Conservation (phyloP, 1,139 yeast genomes). For the Blastobotrys illinoisensis region DNA sequence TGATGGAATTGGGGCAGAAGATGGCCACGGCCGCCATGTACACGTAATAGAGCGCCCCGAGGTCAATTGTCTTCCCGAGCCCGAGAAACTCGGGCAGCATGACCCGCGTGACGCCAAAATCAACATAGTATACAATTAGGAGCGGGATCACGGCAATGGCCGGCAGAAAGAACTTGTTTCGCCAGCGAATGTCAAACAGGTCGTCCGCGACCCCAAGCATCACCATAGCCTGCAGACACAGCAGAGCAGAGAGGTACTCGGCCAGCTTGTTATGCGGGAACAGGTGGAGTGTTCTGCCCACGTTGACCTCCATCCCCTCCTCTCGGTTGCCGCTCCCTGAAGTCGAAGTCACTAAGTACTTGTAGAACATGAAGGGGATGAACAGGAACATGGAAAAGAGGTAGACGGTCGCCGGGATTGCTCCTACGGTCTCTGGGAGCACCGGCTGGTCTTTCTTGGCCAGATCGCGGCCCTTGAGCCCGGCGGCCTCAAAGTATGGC, state of each 20-base stretch:
- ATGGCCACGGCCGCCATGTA: slow-evolving; percentile 92
- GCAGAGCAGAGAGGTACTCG: slow-evolving; percentile 75
- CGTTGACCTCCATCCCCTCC: slow-evolving; percentile 27
- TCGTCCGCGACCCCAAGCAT: slow-evolving; percentile 91
- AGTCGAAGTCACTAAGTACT: slow-evolving; percentile 59
- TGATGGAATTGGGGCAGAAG: slow-evolving; percentile 95
- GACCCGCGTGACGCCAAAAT: slow-evolving; percentile 89
- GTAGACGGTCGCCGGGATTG: slow-evolving; percentile 76
- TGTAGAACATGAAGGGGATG: slow-evolving; percentile 85
- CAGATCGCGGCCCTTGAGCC: slow-evolving; percentile 78
- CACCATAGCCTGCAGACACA: slow-evolving; percentile 79
- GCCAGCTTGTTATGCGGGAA: slow-evolving; percentile 86
- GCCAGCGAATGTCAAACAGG: slow-evolving; percentile 91
- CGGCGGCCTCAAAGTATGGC: slow-evolving; percentile 64
- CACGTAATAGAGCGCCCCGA: slow-evolving; percentile 71
- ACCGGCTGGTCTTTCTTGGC: slow-evolving; percentile 66
- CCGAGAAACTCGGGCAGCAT: slow-evolving; percentile 68
- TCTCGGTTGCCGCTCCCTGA: slow-evolving; percentile 54
- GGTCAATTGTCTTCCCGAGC: slow-evolving; percentile 49
- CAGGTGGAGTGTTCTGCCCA: slow-evolving; percentile 23
- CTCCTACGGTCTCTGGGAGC: slow-evolving; percentile 89
- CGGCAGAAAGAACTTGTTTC: slow-evolving; percentile 93
- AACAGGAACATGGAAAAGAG: slow-evolving; percentile 74
- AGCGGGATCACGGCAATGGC: slow-evolving; percentile 92
- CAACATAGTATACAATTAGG: slow-evolving; percentile 85